Evolutionary conservation across 1,139 yeast genomes (phyloP).

Genomic region (Lodderomyces pseudojiufengensis): DNA sequence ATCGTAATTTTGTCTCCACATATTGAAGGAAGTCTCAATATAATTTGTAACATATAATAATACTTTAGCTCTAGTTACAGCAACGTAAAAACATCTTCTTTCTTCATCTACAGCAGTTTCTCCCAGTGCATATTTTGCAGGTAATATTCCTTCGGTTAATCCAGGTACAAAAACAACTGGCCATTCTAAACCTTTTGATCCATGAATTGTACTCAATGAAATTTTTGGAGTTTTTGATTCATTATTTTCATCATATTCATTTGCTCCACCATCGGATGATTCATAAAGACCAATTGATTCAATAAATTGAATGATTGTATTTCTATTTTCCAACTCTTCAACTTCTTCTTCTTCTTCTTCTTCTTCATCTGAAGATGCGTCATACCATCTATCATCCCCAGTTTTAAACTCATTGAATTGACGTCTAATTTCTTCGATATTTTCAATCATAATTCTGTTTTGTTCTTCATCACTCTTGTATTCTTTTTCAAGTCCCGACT

Average conservation of each 20-base stretch:
- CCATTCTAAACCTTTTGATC: constrained; percentile 95
- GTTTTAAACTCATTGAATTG: constrained; percentile 45
- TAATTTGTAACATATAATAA: constrained; percentile 37
- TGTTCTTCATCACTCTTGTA: constrained; percentile 22
- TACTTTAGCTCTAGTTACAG: constrained; percentile 74
- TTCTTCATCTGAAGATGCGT: constrained; percentile 18
- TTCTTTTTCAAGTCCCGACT: constrained; percentile 32
- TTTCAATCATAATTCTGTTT: constrained; percentile 19
- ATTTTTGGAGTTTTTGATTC: constrained; percentile 17
- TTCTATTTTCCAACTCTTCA: constrained; percentile 19
- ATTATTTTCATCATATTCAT: constrained; percentile 14
- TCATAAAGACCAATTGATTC: constrained; percentile 60
- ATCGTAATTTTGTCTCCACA: constrained; percentile 20
- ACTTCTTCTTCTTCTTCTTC: constrained; percentile 40
- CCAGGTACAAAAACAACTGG: constrained; percentile 84
- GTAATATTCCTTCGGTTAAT: constrained; percentile 57
- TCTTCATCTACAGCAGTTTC: constrained; percentile 60
- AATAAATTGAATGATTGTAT: constrained; percentile 49
- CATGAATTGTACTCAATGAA: constrained; percentile 73
- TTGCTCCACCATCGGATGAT: constrained; percentile 18
- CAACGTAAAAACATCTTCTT: constrained; percentile 81
- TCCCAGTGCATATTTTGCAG: constrained; percentile 38
- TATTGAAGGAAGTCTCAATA: constrained; percentile 16
- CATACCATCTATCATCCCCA: constrained; percentile 55
- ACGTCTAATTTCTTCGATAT: constrained; percentile 42